A percentile compares a stretch with the other conserved stretches of the same genome.
Conservation (phyloP, 164 flowering plant species). For the Berberis vulgaris region DNA sequence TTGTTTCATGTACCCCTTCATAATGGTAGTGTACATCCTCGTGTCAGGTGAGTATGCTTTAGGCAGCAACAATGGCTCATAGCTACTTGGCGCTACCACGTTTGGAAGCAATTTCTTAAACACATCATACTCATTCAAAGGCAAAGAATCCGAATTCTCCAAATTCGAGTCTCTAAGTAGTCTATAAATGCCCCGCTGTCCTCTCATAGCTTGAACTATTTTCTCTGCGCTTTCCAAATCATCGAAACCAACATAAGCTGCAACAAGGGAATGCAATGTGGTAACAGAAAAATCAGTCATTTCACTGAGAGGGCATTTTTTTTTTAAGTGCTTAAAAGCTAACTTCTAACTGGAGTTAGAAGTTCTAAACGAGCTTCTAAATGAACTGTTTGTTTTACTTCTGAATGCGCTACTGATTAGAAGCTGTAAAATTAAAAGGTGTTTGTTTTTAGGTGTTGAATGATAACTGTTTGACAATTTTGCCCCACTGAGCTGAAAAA, state of each 20-base stretch:
- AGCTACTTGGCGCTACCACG: slow-evolving; percentile 12
- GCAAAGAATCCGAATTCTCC: slow-evolving; percentile 6
- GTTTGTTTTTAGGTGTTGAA: no score
- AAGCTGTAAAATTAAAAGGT: no score
- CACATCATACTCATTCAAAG: slow-evolving; percentile 18
- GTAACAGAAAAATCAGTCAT: slow-evolving; percentile 52
- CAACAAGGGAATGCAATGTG: slow-evolving; percentile 77
- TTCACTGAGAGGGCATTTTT: slow-evolving; percentile 4
- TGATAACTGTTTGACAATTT: no score
- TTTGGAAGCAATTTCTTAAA: slow-evolving; percentile 61
- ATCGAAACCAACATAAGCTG: slow-evolving; percentile 87
- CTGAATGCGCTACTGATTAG: no score
- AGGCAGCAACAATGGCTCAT: slow-evolving; percentile 57
- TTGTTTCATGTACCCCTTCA: slow-evolving; percentile 92
- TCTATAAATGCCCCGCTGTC: slow-evolving; percentile 57
- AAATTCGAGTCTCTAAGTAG: slow-evolving; percentile 42
- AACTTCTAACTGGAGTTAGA: no score
- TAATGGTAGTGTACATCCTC: slow-evolving; percentile 83
- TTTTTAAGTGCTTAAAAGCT: no score
- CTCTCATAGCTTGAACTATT: slow-evolving; percentile 82
- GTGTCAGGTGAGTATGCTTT: slow-evolving; percentile 48
- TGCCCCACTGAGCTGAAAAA: no score
- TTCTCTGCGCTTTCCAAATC: slow-evolving; percentile 78
- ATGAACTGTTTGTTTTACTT: no score
- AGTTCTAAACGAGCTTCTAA: no score